Conservation (phyloP, 768 basidiomycete genomes). For the Agrocybe pediades region DNA sequence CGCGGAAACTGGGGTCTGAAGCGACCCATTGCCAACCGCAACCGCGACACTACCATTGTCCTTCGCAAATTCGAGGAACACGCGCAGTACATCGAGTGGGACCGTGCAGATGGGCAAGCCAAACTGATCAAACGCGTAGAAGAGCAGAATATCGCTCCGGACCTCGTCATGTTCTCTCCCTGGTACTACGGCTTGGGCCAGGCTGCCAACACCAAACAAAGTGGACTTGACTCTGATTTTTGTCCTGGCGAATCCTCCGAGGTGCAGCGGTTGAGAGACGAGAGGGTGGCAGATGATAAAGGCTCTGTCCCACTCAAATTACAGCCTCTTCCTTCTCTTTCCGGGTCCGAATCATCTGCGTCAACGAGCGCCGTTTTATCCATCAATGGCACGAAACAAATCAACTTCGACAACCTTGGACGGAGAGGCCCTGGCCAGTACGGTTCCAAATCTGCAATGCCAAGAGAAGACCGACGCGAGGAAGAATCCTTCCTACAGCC, state of each 20-base stretch:
- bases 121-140: conserved; percentile 68
- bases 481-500: conserved; percentile 24
- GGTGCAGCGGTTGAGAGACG: conserved; percentile 1
- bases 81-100: conserved; percentile 80
- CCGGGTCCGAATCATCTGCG: background rate
- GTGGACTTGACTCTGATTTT: conserved; percentile 31
- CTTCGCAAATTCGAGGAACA: conserved; percentile 70
- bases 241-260: conserved; percentile 26
- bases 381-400: background rate
- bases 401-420: conserved; percentile 6
- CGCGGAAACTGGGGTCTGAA: conserved; percentile 88
- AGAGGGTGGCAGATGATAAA: background rate
- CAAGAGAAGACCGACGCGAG: background rate
- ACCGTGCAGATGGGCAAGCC: conserved; percentile 63
- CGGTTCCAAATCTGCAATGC: conserved; percentile 14
- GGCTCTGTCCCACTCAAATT: background rate
- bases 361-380: background rate
- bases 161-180: conserved; percentile 18
- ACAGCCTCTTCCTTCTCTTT: background rate
- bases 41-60: conserved; percentile 64
- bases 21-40: conserved; percentile 71
- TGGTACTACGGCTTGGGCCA: conserved; percentile 46
- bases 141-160: conserved; percentile 53
- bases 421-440: conserved; percentile 23
- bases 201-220: conserved; percentile 20